Percentiles rank a stretch among this genome's conserved stretches.
Evolutionary conservation across 2,329 filamentous ascomycete genomes (phyloP).

Genomic region (Blastomyces emzantsi): DNA sequence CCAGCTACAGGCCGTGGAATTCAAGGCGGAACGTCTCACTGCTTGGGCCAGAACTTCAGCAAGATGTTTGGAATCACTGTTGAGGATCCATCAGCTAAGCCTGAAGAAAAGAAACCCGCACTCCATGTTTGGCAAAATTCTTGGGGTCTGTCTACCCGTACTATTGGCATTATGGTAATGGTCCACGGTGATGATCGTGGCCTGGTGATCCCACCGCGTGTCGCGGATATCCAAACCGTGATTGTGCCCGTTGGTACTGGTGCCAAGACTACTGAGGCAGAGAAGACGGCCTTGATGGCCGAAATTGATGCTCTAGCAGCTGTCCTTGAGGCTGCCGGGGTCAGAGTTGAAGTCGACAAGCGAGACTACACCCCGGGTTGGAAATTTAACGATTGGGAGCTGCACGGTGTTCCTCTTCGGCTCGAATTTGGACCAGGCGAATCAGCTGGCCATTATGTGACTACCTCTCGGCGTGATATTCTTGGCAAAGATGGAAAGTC

Average conservation of each 20-base stretch:
- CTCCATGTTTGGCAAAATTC: constrained; percentile 97
- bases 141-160: constrained; percentile 94
- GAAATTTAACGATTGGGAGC: constrained; percentile 99
- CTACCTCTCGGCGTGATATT: constrained; percentile 77
- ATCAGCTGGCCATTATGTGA: constrained; percentile 73
- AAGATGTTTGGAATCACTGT: constrained; percentile 99
- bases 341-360: constrained; percentile 73
- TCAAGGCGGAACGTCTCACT: constrained; percentile 91
- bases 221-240: constrained; percentile 76
- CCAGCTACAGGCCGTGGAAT: constrained; percentile 93
- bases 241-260: constrained; percentile 90
- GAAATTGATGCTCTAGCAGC: constrained; percentile 63
- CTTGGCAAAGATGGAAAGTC: constrained; percentile 58
- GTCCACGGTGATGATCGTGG: constrained; percentile 95
- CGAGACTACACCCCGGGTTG: constrained; percentile 90
- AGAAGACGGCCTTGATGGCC: constrained; percentile 63
- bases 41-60: constrained; percentile 92
- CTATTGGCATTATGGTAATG: constrained; percentile 98
- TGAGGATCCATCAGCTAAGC: constrained; percentile 69
- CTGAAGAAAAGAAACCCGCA: constrained; percentile 65
- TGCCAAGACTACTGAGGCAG: constrained; percentile 74
- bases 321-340: constrained; percentile 59
- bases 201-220: constrained; percentile 81
- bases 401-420: constrained; percentile 88
- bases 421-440: constrained; percentile 96